phyloP scores from a whole-genome alignment of 495 filamentous ascomycete genomes.

The Apiosordaria backusii region DNA sequence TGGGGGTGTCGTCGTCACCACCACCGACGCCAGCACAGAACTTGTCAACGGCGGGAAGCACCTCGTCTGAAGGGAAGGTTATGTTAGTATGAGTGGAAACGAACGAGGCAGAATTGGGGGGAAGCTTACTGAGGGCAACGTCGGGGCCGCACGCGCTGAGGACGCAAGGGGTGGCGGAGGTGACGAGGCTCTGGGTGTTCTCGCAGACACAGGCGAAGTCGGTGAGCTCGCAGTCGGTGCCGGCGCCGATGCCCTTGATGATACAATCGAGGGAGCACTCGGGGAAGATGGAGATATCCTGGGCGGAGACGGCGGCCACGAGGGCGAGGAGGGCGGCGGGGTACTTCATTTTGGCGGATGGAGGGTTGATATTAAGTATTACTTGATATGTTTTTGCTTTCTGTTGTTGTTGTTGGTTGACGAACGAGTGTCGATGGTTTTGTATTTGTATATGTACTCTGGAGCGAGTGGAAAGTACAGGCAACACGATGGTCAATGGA shows the following conservation, averaged over 20 bases:
- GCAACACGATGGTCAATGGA: background rate
- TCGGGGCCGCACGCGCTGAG: conserved; percentile 33
- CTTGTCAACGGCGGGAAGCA: conserved; percentile 36
- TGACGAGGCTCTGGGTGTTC: conserved; percentile 31
- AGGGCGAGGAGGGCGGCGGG: conserved; percentile 34
- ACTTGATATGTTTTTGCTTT: background rate
- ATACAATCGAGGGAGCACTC: conserved; percentile 42
- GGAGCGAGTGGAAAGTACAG: background rate
- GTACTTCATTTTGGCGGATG: conserved; percentile 40
- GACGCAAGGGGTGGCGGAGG: conserved; percentile 38
- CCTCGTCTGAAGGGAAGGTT: conserved; percentile 24
- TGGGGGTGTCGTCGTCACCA: conserved; percentile 11
- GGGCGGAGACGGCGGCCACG: conserved; percentile 35
- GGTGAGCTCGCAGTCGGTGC: conserved; percentile 34
- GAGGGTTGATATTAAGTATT: conserved; percentile 1
- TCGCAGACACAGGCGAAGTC: conserved; percentile 47
- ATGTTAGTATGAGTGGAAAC: conserved; percentile 6
- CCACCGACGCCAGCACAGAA: conserved; percentile 34
- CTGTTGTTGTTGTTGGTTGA: background rate
- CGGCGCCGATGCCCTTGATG: conserved; percentile 25
- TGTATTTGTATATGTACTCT: background rate
- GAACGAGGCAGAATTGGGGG: conserved; percentile 2
- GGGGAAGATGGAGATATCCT: conserved; percentile 39
- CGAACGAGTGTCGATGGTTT: background rate
- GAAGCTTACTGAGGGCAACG: conserved; percentile 30